Evolutionary conservation across 2,329 filamentous ascomycete species (phyloP).

Genomic region (Purpureocillium takamizusanense): DNA sequence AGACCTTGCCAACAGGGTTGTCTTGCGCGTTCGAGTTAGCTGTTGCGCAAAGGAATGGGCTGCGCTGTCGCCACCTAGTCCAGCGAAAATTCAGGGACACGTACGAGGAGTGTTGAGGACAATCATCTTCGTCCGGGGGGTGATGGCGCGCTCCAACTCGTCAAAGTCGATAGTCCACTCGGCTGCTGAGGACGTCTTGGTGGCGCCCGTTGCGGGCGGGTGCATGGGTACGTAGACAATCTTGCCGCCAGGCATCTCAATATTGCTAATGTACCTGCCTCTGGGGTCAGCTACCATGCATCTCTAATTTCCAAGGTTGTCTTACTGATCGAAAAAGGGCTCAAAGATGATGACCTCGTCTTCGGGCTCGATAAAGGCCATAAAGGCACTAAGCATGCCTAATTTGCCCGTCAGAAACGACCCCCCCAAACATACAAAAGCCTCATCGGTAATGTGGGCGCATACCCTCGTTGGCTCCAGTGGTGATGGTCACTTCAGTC

Average conservation of each 20-base stretch:
- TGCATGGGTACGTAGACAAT: constrained; percentile 94
- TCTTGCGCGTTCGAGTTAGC: constrained; percentile 34
- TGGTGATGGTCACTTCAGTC: constrained; percentile 91
- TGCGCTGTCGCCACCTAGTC: too few species aligned
- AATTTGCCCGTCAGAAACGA: too few species aligned
- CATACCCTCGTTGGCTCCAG: constrained; percentile 68
- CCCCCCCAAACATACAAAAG: too few species aligned
- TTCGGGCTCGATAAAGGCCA: constrained; percentile 90
- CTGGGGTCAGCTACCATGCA: not conserved
- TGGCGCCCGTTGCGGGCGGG: constrained; percentile 72
- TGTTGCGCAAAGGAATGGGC: too few species aligned
- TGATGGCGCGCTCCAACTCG: constrained; percentile 73
- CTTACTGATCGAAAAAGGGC: constrained; percentile 91
- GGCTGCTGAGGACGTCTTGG: constrained; percentile 70
- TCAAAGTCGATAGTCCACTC: constrained; percentile 86
- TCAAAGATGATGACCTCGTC: constrained; percentile 98
- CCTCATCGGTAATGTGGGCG: not conserved
- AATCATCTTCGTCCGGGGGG: constrained; percentile 88
- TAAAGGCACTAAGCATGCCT: constrained; percentile 90
- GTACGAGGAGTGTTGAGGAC: constrained; percentile 68
- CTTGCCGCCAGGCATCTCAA: constrained; percentile 93
- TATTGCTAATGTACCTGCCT: constrained; percentile 73
- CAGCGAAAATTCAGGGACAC: constrained; percentile 7
- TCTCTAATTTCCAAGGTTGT: not conserved
- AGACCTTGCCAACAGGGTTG: constrained; percentile 96